Base-by-base conservation (phyloP, 1,139 yeast species). In the Diutina scorzettiae region DNA sequence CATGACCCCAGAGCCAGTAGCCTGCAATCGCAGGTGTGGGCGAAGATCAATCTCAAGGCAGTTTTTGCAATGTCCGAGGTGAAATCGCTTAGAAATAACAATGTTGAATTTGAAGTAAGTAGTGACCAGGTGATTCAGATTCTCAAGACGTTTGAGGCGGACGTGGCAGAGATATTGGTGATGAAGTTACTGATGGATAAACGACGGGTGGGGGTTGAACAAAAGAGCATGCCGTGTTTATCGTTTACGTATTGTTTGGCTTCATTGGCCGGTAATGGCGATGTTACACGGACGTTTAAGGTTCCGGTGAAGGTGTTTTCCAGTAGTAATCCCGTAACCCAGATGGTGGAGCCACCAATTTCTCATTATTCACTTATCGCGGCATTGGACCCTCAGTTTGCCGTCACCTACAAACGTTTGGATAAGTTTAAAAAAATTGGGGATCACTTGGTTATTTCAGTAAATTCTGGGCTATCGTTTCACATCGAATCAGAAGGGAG, bases 1-100 rank as follows among this genome's bases (percentile, higher is more conserved):
- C 64, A 59, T n/a, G 57, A 61, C 46, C 58, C 53, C 18, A 54
- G 55, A 3, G 63, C 73, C 3, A 48, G 67, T 24, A 60, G 63
- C 31, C 62, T 56, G 43, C 81, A 76, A 46, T 83, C 84, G 2
- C 81, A 75, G 47, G 71, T 75, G 2, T 77, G 81, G 81, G 72
- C 80, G 11, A 21, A n/a, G 17, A 3, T 34, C 49, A 75, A 72
- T 47, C 52, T 78, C 16, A 61, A 65, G 18, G 64, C 62, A 55
- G 52, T 75, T 23, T 78, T 78, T 52, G 75, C 69, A 46, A 59
- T 71, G 57, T 51, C 74, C 50, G 62, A 76, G 59, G 49, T 75
- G 58, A 49, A 59, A 44, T 66, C 72, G 48, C 44, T 70, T 2
- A 58, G 76, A 17, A 73, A 73, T 20, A 59, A 68, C 50, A 62